phyloP scores from a whole-genome alignment of 2,329 filamentous ascomycete species.

The Hypoxylon sp. region DNA sequence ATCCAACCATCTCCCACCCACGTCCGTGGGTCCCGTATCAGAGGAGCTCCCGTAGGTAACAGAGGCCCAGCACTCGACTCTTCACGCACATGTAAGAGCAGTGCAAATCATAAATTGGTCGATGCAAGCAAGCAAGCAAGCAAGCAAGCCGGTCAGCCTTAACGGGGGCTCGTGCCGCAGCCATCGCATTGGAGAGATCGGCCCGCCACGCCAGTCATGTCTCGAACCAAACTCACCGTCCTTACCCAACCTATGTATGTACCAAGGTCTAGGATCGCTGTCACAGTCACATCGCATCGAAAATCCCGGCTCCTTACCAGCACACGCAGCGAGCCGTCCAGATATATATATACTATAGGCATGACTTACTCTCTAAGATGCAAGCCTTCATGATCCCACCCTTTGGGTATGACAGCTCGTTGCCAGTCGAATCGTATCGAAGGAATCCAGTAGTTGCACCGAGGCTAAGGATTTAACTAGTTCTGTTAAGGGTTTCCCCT shows the following conservation, averaged over 20 bases:
- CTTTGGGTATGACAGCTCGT: constrained; percentile 4
- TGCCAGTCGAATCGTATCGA: constrained; percentile 5
- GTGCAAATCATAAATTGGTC: constrained; percentile 32
- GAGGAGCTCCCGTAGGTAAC: constrained; percentile 1
- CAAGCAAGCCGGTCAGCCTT: neutral
- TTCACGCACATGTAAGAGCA: constrained; percentile 17
- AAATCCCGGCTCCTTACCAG: constrained; percentile 15
- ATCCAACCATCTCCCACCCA: constrained; percentile 1
- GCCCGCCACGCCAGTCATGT: constrained; percentile 33
- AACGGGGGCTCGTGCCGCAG: constrained; percentile 25
- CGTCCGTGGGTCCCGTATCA: constrained; percentile 9
- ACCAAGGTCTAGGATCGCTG: constrained; percentile 26
- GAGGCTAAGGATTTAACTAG: constrained; percentile 2
- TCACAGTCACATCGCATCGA: constrained; percentile 34
- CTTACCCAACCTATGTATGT: neutral
- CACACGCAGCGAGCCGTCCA: constrained; percentile 10
- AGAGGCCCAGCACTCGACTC: constrained; percentile 1
- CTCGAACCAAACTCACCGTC: constrained; percentile 11
- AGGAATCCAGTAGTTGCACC: constrained; percentile 1
- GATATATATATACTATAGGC: neutral
- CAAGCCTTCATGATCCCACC: constrained; percentile 4
- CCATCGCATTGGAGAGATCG: constrained; percentile 33
- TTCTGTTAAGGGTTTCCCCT: constrained; percentile 1
- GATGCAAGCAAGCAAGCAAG: constrained; percentile 25
- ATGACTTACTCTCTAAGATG: constrained; percentile 11